Base-by-base conservation (phyloP, 1,139 yeast genomes). In the Hyphopichia pseudoburtonii region DNA sequence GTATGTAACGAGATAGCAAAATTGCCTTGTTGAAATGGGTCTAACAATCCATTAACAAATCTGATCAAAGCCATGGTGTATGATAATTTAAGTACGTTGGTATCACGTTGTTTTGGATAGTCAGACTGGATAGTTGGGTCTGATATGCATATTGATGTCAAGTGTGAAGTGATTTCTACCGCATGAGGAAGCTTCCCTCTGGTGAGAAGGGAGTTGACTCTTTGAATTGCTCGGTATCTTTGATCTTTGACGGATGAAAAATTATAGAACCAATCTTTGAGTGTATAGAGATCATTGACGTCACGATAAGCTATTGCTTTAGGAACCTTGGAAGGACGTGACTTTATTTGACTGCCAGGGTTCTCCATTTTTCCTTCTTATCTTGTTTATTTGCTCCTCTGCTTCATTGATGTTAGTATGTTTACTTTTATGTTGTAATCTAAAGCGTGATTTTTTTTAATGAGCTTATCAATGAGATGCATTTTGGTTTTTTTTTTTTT, bases 31-130 rank as follows among this genome's bases (percentile, higher is more conserved):
- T 92, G 98, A 34, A 76, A 75, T 0, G 95, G 95, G 54, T 94
- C 99, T 30, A 94, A 62, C 19, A 89, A 62, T 1, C 97, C 97
- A 59, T 92, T 94, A 17, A 92, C 97, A 64, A 92, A 89, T 41
- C 96, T 66, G 19, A 89, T 81, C 7, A 92, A 51, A 0, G 92
- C 80, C 88, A 87, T 83, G 0, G 95, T 68, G 47, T 85, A 82
- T 2, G 85, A 69, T 44, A 81, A 54, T 37, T 81, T 71, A 16
- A 68, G 46, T 1, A 61, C 45, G 30, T 53, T 52, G 6, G 67
- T 37, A 36, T 67, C 71, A 7, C 30, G 31, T 8, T 35, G 37
- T 18, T 36, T 43, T 8, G 34, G 30, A 39, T 42, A 47, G 2
- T 19, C 27, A 6, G 27, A 18, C 32, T 57, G 57, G 7, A 41